Percentiles rank a stretch among this genome's conserved stretches.
Evolutionary conservation across 2,329 filamentous ascomycete species (phyloP).

Genomic region (Alternaria triticimaculans): DNA sequence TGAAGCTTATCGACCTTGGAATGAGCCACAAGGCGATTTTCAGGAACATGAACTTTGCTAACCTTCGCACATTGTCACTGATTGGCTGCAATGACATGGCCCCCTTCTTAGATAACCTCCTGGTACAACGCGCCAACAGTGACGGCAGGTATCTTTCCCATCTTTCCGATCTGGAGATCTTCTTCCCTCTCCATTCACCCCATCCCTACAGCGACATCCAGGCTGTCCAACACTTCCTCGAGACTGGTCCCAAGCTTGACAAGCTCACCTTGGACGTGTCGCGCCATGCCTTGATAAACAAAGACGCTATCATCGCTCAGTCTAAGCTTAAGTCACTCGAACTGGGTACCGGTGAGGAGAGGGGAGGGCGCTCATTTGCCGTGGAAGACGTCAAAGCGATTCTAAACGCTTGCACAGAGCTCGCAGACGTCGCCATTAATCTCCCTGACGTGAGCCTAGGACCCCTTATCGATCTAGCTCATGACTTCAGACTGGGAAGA

Average conservation of each 20-base stretch:
- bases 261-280: background rate
- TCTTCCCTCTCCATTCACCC: background rate
- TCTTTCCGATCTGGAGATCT: background rate
- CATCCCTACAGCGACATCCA: background rate
- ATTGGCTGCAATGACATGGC: background rate
- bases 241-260: background rate
- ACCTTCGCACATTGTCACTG: background rate
- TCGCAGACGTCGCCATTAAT: background rate
- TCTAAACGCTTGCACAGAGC: too few species aligned
- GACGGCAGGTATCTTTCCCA: background rate
- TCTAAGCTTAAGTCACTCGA: background rate
- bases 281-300: background rate
- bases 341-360: background rate
- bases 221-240: background rate
- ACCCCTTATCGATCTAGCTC: background rate
- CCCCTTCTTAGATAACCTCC: background rate
- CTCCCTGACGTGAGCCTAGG: background rate
- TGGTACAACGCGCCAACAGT: background rate
- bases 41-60: background rate
- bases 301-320: background rate
- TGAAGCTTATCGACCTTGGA: background rate
- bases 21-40: background rate
- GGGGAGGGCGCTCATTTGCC: background rate
- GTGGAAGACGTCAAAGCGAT: background rate
- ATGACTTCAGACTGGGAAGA: background rate